Percentiles rank a stretch among this genome's conserved stretches.
phyloP scores from a whole-genome alignment of 148 eudicot genomes.

The Rhododendron ferrugineum region DNA sequence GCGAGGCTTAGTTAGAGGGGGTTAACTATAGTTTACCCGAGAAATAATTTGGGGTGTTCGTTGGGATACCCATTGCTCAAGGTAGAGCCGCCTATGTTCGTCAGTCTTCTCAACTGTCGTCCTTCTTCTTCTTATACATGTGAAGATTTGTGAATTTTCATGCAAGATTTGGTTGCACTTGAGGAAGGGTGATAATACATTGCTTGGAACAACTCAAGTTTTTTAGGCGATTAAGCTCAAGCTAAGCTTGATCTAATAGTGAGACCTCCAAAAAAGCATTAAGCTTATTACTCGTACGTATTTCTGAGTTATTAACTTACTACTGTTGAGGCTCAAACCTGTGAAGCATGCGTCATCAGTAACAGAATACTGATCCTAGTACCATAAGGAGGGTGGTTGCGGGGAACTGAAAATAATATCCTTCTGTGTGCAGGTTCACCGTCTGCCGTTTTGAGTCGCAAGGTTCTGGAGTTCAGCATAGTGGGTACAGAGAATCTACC shows the following conservation, averaged over 20 bases:
- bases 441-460: conserved; percentile 57
- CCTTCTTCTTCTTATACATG: background rate
- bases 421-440: conserved; percentile 58
- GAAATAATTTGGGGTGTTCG: background rate
- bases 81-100: no score
- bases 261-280: background rate
- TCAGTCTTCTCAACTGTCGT: background rate
- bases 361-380: background rate
- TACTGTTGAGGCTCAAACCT: background rate
- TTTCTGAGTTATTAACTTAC: background rate
- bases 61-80: no score
- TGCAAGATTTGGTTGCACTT: background rate
- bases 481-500: conserved; percentile 80
- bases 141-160: background rate
- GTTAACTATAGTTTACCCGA: no score
- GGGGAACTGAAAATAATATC: conserved; percentile 8
- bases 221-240: background rate
- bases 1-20: no score
- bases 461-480: conserved; percentile 62
- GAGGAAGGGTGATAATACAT: background rate
- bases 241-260: background rate
- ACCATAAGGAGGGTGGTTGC: background rate
- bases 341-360: background rate
- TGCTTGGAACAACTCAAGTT: background rate
- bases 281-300: background rate